Evolutionary conservation across 163 green algal species (phyloP), one percentile per base, ranked within the genome.

Genomic region (Trebouxia gelatinosa): DNA sequence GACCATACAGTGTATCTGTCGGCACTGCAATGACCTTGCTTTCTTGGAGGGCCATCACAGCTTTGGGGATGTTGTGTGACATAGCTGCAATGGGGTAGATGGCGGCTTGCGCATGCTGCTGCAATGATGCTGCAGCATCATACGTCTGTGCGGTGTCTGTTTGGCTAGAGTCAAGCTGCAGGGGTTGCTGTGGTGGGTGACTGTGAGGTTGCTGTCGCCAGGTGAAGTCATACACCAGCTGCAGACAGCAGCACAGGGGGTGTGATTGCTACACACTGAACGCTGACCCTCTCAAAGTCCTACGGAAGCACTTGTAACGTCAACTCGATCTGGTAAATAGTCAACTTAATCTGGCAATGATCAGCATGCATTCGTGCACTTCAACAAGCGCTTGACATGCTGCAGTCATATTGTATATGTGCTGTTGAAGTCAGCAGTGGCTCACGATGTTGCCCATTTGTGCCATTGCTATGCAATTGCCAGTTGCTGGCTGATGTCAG

Each of bases 1-100:
- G 77, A 50, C 90, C 89, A 62, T 94, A 94, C 26, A 94, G 65
- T 2, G 90, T 94, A 78, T 93, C 90, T 23, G 91, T 93, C 3
- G 91, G 90, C 46, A 94, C 64, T 2, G 85, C 87, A 2, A 92
- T 48, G 26, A 92, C 81, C 21, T 70, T 40, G 0, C 58, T 65
- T 2, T 37, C 9, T 16, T 32, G 23, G 31, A 93, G 61, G 21
- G 70, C 75, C 17, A 76, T 40, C 6, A 81, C 84, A 6, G 89
- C 68, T 38, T 17, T 38, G 3, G 28, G 3, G 21, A 59, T 13
- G 7, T 54, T 78, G 21, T 26, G 6, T 21, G 51, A 23, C 16
- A 61, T 32, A 13, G 71, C 71, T 51, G 71, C 71, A 57, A 78
- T n/a, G 23, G 71, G 50, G 23, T 78, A 78, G 31, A 32, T 74